These are phyloP conservation scores for Saturnispora galanensis DNA, from an alignment of 805 yeast species.

Conservation along the genomic window DNA sequence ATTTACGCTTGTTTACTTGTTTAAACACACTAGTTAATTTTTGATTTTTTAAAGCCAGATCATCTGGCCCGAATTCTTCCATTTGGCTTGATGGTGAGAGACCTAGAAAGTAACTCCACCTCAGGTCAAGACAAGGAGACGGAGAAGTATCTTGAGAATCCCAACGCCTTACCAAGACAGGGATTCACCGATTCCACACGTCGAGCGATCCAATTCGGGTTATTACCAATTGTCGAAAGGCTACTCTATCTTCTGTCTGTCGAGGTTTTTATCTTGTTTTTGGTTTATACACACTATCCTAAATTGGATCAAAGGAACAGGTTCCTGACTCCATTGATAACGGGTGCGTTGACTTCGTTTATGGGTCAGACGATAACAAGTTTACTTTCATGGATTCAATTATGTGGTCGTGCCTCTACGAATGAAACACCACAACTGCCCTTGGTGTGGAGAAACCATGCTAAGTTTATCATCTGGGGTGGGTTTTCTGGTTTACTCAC, in stretches of 20 bases:
- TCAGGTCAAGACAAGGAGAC: not conserved
- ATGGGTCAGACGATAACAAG: conserved; percentile 11
- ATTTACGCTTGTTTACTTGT: not conserved
- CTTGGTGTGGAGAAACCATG: conserved; percentile 15
- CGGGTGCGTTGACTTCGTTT: conserved; percentile 12
- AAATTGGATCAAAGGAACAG: conserved; percentile 9
- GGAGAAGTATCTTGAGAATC: not conserved
- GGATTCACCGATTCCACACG: not conserved
- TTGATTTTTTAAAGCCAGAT: too few species aligned
- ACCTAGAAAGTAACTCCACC: too few species aligned
- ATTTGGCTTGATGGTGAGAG: too few species aligned
- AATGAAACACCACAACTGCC: not conserved
- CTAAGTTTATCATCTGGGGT: conserved; percentile 54
- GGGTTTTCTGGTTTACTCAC: conserved; percentile 46
- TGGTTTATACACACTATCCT: conserved; percentile 12
- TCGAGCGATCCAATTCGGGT: not conserved
- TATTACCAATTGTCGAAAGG: conserved; percentile 7
- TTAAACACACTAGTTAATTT: not conserved
- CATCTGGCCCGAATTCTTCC: too few species aligned
- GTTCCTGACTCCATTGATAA: conserved; percentile 12
- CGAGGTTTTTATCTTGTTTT: conserved; percentile 11
- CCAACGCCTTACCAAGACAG: not conserved
- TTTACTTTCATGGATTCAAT: conserved; percentile 4
- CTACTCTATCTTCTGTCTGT: conserved; percentile 7
- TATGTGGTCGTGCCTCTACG: not conserved